A percentile compares a stretch with the other conserved stretches of the same genome.
Evolutionary conservation across 208 protist species (phyloP).

Genomic region (Porcisia deanei): DNA sequence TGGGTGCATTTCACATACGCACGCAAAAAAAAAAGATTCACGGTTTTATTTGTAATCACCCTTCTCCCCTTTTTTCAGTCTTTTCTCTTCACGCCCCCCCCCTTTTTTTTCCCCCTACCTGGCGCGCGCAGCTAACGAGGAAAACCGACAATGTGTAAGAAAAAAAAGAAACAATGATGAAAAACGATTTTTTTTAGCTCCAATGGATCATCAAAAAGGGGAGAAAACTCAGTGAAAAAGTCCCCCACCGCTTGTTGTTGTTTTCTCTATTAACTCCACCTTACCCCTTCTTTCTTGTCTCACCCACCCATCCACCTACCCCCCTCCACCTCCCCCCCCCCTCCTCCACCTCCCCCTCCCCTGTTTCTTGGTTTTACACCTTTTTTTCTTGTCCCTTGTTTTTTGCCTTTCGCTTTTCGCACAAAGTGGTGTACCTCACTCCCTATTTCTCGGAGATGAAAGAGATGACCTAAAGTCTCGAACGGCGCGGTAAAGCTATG

Average conservation of each 20-base stretch:
- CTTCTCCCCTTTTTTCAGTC: not conserved
- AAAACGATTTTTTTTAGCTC: not conserved
- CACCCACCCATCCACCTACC: not conserved
- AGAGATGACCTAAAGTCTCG: not conserved
- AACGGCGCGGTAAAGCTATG: not conserved
- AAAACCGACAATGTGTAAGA: not conserved
- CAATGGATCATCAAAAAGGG: too few relatives aligned
- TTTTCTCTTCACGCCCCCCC: not conserved
- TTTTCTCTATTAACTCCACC: not conserved
- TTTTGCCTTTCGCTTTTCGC: not conserved
- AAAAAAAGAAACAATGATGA: not conserved
- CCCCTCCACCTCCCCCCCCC: not conserved
- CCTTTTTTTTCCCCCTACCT: not conserved
- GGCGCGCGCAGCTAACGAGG: not conserved
- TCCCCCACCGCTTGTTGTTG: not conserved
- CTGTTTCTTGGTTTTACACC: too few relatives aligned
- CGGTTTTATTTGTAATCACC: not conserved
- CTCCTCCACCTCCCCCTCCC: not conserved
- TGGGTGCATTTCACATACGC: not conserved
- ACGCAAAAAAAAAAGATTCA: too few relatives aligned
- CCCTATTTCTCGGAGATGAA: not conserved
- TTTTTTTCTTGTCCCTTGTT: not conserved
- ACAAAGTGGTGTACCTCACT: not conserved
- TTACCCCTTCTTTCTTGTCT: not conserved
- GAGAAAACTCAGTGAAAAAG: too few relatives aligned